Conservation (phyloP, 1,284 basidiomycete species). For the Leccinum angustisporum region DNA sequence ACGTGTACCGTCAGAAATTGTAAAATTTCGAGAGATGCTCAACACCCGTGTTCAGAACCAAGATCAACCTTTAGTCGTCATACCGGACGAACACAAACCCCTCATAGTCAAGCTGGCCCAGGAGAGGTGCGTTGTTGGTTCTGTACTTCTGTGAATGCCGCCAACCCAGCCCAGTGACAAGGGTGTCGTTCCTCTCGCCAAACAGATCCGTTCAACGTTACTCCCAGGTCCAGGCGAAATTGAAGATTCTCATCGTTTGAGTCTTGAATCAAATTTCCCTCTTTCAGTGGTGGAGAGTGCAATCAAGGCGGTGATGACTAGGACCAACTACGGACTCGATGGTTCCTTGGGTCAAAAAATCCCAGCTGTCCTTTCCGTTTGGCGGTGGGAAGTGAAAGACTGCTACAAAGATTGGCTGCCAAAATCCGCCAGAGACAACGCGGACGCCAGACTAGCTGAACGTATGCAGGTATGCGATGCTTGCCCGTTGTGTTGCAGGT, state of each 20-base stretch:
- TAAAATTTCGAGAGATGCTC: conserved; percentile 70
- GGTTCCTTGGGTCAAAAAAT: conserved; percentile 46
- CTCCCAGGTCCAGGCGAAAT: conserved; percentile 58
- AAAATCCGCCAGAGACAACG: conserved; percentile 64
- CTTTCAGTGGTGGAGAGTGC: conserved; percentile 55
- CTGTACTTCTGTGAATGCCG: neutral
- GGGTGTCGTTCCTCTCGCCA: conserved; percentile 55
- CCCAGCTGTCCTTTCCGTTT: conserved; percentile 66
- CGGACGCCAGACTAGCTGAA: conserved; percentile 61
- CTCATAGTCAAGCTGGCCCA: conserved; percentile 79
- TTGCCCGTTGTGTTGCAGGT: conserved; percentile 1
- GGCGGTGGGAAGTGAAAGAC: conserved; percentile 85
- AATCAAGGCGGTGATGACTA: conserved; percentile 57
- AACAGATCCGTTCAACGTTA: conserved; percentile 63
- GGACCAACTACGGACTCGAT: conserved; percentile 77
- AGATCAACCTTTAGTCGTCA: conserved; percentile 47
- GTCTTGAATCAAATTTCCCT: conserved; percentile 41
- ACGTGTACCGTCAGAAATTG: conserved; percentile 47
- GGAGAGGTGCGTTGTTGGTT: conserved; percentile 59
- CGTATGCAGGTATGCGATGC: conserved; percentile 55
- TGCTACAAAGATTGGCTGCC: conserved; percentile 65
- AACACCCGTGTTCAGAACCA: conserved; percentile 48
- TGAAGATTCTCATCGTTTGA: conserved; percentile 37
- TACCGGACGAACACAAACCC: conserved; percentile 69
- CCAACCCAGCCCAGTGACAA: conserved; percentile 58